A percentile compares a stretch with the other conserved stretches of the same genome.
phyloP scores from a whole-genome alignment of 495 filamentous ascomycete genomes.

The Aspergillus olivimuriae region DNA sequence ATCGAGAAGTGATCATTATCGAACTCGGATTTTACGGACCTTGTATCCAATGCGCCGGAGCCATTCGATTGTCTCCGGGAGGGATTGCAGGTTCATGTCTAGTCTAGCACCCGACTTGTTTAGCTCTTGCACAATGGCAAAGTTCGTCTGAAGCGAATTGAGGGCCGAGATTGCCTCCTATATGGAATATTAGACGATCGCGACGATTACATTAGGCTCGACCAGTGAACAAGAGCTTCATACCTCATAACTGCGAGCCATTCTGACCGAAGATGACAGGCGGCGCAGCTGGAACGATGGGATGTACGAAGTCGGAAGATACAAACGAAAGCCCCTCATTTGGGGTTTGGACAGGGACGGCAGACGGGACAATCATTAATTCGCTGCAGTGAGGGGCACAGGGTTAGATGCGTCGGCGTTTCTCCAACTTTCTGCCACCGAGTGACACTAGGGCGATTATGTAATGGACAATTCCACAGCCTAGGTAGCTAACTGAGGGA shows the following conservation, averaged over 20 bases:
- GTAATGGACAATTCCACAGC: too few relatives aligned
- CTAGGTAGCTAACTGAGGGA: too few relatives aligned
- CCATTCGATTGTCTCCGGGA: slow-evolving; percentile 74
- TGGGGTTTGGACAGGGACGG: slow-evolving; percentile 3
- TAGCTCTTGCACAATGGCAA: slow-evolving; percentile 67
- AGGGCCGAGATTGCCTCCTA: slow-evolving; percentile 76
- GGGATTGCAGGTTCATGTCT: slow-evolving; percentile 57
- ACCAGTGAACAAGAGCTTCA: slow-evolving; percentile 1
- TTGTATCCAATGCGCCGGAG: slow-evolving; percentile 71
- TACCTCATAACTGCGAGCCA: slow-evolving; percentile 43
- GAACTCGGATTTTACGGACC: slow-evolving; percentile 38
- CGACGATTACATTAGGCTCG: not conserved
- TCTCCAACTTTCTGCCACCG: too few relatives aligned
- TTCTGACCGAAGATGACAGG: slow-evolving; percentile 16
- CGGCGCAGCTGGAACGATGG: slow-evolving; percentile 1
- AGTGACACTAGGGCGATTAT: too few relatives aligned
- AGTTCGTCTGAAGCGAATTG: slow-evolving; percentile 87
- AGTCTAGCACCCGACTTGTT: slow-evolving; percentile 54
- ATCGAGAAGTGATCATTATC: not conserved
- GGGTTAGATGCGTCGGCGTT: too few relatives aligned
- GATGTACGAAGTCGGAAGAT: slow-evolving; percentile 28
- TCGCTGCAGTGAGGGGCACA: not conserved
- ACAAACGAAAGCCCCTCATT: slow-evolving; percentile 16
- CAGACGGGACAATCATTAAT: not conserved
- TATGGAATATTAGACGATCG: not conserved